Evolutionary conservation across 2,329 filamentous ascomycete species (phyloP).

Genomic region (Sporothrix euskadiensis): DNA sequence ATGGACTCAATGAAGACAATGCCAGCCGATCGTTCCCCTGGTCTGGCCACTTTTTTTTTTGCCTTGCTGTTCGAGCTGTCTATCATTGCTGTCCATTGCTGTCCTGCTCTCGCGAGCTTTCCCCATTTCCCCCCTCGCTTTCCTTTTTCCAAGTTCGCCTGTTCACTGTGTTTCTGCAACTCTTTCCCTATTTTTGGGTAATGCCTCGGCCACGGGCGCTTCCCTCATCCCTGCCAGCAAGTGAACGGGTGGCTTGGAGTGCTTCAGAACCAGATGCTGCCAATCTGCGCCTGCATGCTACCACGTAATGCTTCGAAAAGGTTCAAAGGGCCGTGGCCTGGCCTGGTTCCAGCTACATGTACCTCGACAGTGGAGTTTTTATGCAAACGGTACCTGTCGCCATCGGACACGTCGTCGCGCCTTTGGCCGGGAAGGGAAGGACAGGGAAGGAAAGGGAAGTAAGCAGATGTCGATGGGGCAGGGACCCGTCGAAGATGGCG

Average conservation of each 20-base stretch:
- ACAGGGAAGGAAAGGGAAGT: neutral
- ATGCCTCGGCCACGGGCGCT: conserved; percentile 22
- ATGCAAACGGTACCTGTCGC: neutral
- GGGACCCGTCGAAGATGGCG: conserved; percentile 18
- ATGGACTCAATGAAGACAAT: neutral
- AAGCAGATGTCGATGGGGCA: conserved; percentile 5
- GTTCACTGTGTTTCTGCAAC: neutral
- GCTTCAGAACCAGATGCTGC: conserved; percentile 15
- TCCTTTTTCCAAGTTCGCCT: neutral
- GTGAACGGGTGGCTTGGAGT: conserved; percentile 24
- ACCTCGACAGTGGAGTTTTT: neutral
- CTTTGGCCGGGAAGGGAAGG: conserved; percentile 1
- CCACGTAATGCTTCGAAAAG: neutral
- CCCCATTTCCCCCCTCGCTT: conserved; percentile 13
- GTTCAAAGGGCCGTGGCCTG: neutral
- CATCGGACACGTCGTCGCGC: conserved; percentile 21
- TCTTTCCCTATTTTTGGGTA: conserved; percentile 19
- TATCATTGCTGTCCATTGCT: neutral
- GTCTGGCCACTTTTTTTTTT: neutral
- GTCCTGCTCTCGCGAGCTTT: conserved; percentile 12
- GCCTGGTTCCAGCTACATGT: neutral
- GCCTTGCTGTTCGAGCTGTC: neutral
- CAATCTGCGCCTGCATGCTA: neutral
- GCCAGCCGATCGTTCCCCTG: neutral
- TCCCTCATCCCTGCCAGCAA: neutral